phyloP scores from a whole-genome alignment of 139 green algal species.

The Volvox reticuliferus region DNA sequence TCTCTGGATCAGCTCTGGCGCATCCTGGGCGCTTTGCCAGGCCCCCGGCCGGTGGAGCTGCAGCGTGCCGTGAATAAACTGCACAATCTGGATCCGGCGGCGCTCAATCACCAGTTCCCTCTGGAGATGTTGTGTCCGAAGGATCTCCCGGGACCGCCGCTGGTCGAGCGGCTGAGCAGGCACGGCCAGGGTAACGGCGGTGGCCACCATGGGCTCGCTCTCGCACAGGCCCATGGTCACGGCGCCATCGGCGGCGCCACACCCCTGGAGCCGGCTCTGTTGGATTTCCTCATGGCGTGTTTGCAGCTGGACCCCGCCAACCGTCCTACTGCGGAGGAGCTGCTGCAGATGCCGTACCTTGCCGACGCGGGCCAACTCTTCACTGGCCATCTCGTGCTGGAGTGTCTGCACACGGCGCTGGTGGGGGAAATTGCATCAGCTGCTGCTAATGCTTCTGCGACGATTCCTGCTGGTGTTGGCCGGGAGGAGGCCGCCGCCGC shows the following conservation, averaged over 20 bases:
- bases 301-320: neutral
- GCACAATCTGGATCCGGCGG: neutral
- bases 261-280: neutral
- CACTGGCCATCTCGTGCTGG: neutral
- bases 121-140: neutral
- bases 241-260: no score
- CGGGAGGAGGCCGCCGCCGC: neutral
- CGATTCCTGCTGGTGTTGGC: neutral
- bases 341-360: constrained; percentile 24
- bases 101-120: neutral
- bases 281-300: constrained; percentile 11
- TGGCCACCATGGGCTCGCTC: no score
- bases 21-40: constrained; percentile 67
- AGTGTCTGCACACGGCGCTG: neutral
- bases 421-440: neutral
- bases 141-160: neutral
- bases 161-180: neutral
- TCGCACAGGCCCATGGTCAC: no score
- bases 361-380: neutral
- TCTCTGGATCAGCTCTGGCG: constrained; percentile 82
- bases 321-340: neutral
- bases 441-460: neutral
- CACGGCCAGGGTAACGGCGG: no score
- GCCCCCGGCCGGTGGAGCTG: constrained; percentile 56
- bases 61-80: constrained; percentile 41